Evolutionary conservation across 2,329 filamentous ascomycete genomes (phyloP).

Genomic region (Fusarium udum): DNA sequence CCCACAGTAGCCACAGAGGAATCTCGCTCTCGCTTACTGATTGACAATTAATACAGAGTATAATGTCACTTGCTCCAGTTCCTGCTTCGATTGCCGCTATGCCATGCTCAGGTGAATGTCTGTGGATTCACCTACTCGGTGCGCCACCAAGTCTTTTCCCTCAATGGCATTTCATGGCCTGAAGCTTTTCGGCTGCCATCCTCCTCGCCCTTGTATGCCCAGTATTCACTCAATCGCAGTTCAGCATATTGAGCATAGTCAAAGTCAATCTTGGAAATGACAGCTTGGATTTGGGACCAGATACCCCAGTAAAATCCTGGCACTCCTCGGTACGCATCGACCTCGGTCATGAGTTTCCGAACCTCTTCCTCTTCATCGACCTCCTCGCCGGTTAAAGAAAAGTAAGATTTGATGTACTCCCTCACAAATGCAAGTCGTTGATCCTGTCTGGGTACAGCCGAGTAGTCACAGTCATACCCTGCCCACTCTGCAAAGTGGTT

Average conservation of each 20-base stretch:
- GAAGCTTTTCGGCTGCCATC: conserved; percentile 66
- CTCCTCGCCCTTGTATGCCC: conserved; percentile 83
- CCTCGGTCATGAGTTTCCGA: conserved; percentile 76
- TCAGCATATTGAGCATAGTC: conserved; percentile 95
- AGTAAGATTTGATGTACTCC: conserved; percentile 84
- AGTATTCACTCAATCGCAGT: conserved; percentile 87
- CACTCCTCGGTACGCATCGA: conserved; percentile 87
- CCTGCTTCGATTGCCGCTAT: conserved; percentile 8
- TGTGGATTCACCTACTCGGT: conserved; percentile 26
- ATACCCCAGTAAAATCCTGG: conserved; percentile 94
- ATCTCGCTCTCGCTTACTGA: conserved; percentile 11
- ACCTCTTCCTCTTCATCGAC: conserved; percentile 69
- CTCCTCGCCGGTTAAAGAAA: conserved; percentile 56
- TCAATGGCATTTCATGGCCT: conserved; percentile 71
- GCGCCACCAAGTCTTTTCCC: conserved; percentile 81
- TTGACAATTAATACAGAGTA: conserved; percentile 1
- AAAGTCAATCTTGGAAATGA: conserved; percentile 94
- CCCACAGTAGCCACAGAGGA: conserved; percentile 7
- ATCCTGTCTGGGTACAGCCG: conserved; percentile 78
- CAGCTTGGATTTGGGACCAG: conserved; percentile 94
- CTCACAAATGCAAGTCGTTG: conserved; percentile 83
- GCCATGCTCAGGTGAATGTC: not conserved
- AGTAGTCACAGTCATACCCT: conserved; percentile 94
- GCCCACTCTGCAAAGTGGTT: conserved; percentile 99
- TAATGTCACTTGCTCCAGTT: conserved; percentile 12